Evolutionary conservation across 2,329 filamentous ascomycete species (phyloP).

Genomic region (Lasiodiplodia sp.): DNA sequence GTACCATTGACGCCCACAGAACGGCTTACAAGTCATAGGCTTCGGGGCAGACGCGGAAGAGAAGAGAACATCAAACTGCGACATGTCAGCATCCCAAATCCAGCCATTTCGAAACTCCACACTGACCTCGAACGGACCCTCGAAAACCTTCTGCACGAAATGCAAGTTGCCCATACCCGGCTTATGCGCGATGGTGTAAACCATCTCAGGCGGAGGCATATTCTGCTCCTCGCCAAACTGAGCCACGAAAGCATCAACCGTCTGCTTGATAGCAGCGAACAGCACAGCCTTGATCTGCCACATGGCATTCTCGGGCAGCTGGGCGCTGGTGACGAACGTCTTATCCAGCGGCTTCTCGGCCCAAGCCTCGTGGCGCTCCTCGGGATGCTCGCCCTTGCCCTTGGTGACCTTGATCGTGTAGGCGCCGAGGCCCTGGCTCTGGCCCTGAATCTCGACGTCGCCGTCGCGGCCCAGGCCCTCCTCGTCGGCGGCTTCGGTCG

Average conservation of each 20-base stretch:
- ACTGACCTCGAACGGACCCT: conserved; percentile 76
- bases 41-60: conserved; percentile 74
- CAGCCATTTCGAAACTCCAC: not conserved
- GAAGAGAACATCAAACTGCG: conserved; percentile 87
- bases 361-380: conserved; percentile 67
- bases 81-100: conserved; percentile 42
- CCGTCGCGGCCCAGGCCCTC: conserved; percentile 60
- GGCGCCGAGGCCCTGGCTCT: conserved; percentile 74
- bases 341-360: conserved; percentile 74
- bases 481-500: conserved; percentile 57
- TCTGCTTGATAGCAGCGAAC: conserved; percentile 69
- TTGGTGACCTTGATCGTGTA: conserved; percentile 81
- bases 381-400: conserved; percentile 68
- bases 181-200: conserved; percentile 78
- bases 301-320: conserved; percentile 70
- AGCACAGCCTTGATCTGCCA: conserved; percentile 81
- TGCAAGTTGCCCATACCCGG: conserved; percentile 81
- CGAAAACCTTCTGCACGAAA: conserved; percentile 88
- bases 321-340: conserved; percentile 77
- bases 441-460: conserved; percentile 74
- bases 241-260: conserved; percentile 65
- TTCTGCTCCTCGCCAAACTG: conserved; percentile 66
- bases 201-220: conserved; percentile 81
- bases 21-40: conserved; percentile 52
- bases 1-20: conserved; percentile 42